Evolutionary conservation across 2,329 filamentous ascomycete species (phyloP).

Genomic region (Penicillium sclerotigenum): DNA sequence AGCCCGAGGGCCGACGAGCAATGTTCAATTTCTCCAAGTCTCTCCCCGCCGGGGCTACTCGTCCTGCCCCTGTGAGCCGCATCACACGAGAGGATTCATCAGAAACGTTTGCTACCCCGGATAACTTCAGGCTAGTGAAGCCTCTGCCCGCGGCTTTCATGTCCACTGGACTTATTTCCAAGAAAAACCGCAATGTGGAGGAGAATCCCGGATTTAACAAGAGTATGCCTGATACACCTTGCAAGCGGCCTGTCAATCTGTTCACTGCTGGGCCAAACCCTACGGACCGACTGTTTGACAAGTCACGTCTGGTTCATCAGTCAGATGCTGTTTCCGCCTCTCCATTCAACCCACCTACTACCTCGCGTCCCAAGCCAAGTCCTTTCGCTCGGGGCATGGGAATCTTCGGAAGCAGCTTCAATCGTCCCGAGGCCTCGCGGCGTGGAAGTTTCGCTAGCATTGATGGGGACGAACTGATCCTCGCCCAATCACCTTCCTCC

Average conservation of each 20-base stretch:
- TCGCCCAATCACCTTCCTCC: conserved; percentile 56
- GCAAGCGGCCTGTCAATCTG: conserved; percentile 75
- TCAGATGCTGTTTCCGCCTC: conserved; percentile 78
- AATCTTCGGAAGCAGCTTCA: conserved; percentile 59
- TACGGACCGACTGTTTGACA: conserved; percentile 59
- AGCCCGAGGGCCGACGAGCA: conserved; percentile 53
- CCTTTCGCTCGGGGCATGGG: conserved; percentile 64
- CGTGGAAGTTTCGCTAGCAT: conserved; percentile 74
- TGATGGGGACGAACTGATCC: conserved; percentile 69
- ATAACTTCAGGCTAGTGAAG: conserved; percentile 71
- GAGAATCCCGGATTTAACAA: conserved; percentile 56
- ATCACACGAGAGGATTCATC: conserved; percentile 50
- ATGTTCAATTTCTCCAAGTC: conserved; percentile 68
- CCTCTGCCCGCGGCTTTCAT: conserved; percentile 82
- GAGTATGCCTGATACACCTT: conserved; percentile 89
- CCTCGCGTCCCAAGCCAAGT: conserved; percentile 60
- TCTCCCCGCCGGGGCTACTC: conserved; percentile 63
- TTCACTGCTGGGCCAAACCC: conserved; percentile 62
- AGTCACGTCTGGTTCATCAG: conserved; percentile 62
- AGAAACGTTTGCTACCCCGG: conserved; percentile 67
- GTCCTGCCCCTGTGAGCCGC: conserved; percentile 46
- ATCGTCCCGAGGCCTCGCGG: conserved; percentile 49
- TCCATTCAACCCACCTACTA: conserved; percentile 66
- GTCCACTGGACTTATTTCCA: conserved; percentile 91
- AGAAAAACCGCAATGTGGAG: conserved; percentile 82